These are phyloP conservation scores for Boletellus ananas DNA, from an alignment of 768 basidiomycete species.

Conservation along the genomic window DNA sequence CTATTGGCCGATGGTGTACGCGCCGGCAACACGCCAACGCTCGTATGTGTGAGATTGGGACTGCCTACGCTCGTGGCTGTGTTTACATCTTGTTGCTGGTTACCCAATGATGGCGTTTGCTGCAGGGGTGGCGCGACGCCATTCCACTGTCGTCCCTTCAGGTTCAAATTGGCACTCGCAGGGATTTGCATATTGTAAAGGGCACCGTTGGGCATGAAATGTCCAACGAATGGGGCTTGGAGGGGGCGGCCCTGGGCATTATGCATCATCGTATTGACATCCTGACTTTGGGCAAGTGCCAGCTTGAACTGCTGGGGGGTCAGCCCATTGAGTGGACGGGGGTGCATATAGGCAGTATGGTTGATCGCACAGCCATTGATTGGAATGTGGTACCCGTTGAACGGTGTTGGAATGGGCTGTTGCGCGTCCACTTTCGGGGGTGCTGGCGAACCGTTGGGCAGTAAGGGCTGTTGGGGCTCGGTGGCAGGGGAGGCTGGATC, in stretches of 20 bases:
- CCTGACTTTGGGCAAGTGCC: conserved; percentile 46
- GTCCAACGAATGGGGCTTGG: conserved; percentile 29
- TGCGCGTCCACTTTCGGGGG: conserved; percentile 50
- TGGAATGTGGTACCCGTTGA: conserved; percentile 48
- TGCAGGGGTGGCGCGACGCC: conserved; percentile 24
- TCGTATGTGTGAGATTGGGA: conserved; percentile 33
- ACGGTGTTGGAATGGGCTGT: conserved; percentile 37
- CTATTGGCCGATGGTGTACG: conserved; percentile 59
- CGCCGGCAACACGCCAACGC: conserved; percentile 34
- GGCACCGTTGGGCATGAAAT: conserved; percentile 24
- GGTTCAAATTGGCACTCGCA: conserved; percentile 25
- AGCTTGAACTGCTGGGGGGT: conserved; percentile 58
- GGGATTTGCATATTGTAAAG: conserved; percentile 31
- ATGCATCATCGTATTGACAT: conserved; percentile 35
- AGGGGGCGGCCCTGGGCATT: conserved; percentile 36
- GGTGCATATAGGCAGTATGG: conserved; percentile 33
- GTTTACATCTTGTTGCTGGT: conserved; percentile 24
- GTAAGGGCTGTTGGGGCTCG: conserved; percentile 23
- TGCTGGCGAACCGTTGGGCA: conserved; percentile 34
- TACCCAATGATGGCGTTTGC: conserved; percentile 20
- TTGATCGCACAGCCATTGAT: conserved; percentile 38
- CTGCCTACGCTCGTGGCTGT: conserved; percentile 30
- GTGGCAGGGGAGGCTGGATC: conserved; percentile 11
- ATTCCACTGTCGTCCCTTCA: conserved; percentile 43
- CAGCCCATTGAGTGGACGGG: conserved; percentile 39